Evolutionary conservation across 192 early-diverging fungal genomes (phyloP).

Genomic region (Rhizophagus prolifer): DNA sequence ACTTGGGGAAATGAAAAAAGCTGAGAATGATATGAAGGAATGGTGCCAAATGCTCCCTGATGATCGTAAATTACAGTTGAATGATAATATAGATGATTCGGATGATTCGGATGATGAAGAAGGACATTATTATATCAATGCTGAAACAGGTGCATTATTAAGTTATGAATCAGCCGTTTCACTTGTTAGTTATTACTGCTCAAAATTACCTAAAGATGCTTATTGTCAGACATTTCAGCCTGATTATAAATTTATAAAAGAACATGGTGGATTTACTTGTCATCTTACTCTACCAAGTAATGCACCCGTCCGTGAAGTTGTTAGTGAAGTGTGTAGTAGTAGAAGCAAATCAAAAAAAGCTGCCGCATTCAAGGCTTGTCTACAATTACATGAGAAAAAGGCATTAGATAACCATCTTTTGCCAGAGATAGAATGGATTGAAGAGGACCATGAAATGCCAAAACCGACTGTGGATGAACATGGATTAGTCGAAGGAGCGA

Average conservation of each 20-base stretch:
- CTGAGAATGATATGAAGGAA: slow-evolving; percentile 61
- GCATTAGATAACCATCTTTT: slow-evolving; percentile 75
- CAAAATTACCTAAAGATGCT: slow-evolving; percentile 63
- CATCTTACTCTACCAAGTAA: slow-evolving; percentile 60
- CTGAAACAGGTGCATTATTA: slow-evolving; percentile 66
- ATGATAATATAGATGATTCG: slow-evolving; percentile 10
- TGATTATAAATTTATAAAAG: slow-evolving; percentile 42
- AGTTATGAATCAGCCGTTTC: slow-evolving; percentile 67
- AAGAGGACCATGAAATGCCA: slow-evolving; percentile 29
- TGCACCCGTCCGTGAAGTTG: slow-evolving; percentile 55
- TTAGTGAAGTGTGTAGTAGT: slow-evolving; percentile 52
- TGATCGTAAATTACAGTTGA: slow-evolving; percentile 34
- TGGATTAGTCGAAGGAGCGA: slow-evolving; percentile 25
- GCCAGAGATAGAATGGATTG: slow-evolving; percentile 45
- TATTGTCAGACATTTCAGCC: slow-evolving; percentile 53
- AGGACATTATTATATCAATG: slow-evolving; percentile 54
- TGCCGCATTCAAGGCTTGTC: slow-evolving; percentile 69
- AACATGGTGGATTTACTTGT: slow-evolving; percentile 45
- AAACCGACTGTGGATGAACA: not conserved
- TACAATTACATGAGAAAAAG: slow-evolving; percentile 62
- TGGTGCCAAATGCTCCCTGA: slow-evolving; percentile 56
- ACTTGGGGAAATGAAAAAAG: slow-evolving; percentile 38
- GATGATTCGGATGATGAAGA: slow-evolving; percentile 26
- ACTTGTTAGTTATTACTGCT: slow-evolving; percentile 72
- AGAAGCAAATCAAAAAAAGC: slow-evolving; percentile 67